Evolutionary conservation across 1,139 yeast species (phyloP), one percentile per base, ranked within the genome.

Genomic region (Chernovozyma sophiae-reginae): DNA sequence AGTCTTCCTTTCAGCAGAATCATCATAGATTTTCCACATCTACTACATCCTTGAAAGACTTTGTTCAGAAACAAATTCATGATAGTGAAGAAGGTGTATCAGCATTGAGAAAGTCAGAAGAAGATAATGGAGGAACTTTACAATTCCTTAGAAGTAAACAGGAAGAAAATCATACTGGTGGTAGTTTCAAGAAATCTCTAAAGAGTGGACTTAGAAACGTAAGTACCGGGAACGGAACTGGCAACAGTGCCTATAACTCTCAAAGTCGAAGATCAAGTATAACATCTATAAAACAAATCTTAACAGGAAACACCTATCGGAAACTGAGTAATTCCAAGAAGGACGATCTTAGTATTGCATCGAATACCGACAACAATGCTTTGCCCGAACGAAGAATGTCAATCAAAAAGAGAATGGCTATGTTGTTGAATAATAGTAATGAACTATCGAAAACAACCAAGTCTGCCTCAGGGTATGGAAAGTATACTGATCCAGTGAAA

Each of bases 401-500:
- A 0, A 78, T 86, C 38, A 94, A 84, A 55, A 71, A 77, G 48
- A 67, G 94, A 43, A 82, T 84, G 52, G 82, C 81, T 40, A 70
- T 72, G 45, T 65, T 83, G 29, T 62, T 85, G 44, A 70, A 61
- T 43, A 62, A 56, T 38, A 66, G 67, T 16, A 71, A 70, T 25
- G 70, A 74, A 2, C 67, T 74, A 11, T 71, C 76, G 4, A 13
- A 5, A 6, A 15, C 32, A 6, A 5, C 33, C 18, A 30, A 25
- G 5, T 79, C 89, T 0, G 95, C 95, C 0, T 60, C 64, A 13
- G 95, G 95, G 0, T 86, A 86, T 52, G 95, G 95, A 3, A 75
- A 76, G 48, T 83, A 72, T 52, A 81, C 89, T 1, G 84, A 76
- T 37, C 46, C 50, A 10, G 43, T 40, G 12, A 24, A 25, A 13